phyloP scores from a whole-genome alignment of 1,139 yeast genomes.

The Pichia sp. region DNA sequence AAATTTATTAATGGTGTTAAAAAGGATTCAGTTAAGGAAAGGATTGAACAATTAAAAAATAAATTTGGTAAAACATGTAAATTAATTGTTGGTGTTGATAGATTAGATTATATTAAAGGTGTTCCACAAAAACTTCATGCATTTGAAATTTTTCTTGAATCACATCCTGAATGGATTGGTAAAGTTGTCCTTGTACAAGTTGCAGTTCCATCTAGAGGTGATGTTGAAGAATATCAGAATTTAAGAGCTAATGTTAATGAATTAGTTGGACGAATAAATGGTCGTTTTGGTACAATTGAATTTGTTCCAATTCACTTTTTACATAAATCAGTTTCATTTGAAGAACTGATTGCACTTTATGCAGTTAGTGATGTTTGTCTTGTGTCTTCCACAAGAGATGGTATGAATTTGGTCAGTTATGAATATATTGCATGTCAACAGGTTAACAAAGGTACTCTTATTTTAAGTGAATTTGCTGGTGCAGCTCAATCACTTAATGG shows the following conservation, averaged over 20 bases:
- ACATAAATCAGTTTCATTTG: slow-evolving; percentile 87
- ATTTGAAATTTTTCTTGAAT: slow-evolving; percentile 82
- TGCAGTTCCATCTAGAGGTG: slow-evolving; percentile 97
- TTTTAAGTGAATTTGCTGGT: slow-evolving; percentile 92
- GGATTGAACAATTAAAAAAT: slow-evolving; percentile 57
- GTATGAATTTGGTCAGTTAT: slow-evolving; percentile 94
- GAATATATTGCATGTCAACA: slow-evolving; percentile 97
- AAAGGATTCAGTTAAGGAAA: slow-evolving; percentile 51
- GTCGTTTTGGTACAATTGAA: slow-evolving; percentile 93
- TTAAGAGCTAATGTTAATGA: slow-evolving; percentile 92
- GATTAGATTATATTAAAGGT: slow-evolving; percentile 93
- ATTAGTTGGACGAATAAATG: slow-evolving; percentile 93
- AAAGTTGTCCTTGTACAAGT: slow-evolving; percentile 94
- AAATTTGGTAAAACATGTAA: slow-evolving; percentile 67
- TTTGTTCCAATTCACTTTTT: slow-evolving; percentile 96
- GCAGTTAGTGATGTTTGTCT: slow-evolving; percentile 83
- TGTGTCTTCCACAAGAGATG: slow-evolving; percentile 93
- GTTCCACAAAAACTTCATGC: slow-evolving; percentile 97
- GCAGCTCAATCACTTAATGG: slow-evolving; percentile 99
- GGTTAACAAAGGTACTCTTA: slow-evolving; percentile 76
- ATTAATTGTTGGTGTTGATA: slow-evolving; percentile 91
- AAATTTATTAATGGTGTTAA: slow-evolving; percentile 78
- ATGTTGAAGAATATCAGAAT: slow-evolving; percentile 96
- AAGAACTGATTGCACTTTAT: slow-evolving; percentile 85
- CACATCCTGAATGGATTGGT: slow-evolving; percentile 98